A percentile compares a stretch with the other conserved stretches of the same genome.
phyloP scores from a whole-genome alignment of 495 filamentous ascomycete species.

The Monascus purpureus region DNA sequence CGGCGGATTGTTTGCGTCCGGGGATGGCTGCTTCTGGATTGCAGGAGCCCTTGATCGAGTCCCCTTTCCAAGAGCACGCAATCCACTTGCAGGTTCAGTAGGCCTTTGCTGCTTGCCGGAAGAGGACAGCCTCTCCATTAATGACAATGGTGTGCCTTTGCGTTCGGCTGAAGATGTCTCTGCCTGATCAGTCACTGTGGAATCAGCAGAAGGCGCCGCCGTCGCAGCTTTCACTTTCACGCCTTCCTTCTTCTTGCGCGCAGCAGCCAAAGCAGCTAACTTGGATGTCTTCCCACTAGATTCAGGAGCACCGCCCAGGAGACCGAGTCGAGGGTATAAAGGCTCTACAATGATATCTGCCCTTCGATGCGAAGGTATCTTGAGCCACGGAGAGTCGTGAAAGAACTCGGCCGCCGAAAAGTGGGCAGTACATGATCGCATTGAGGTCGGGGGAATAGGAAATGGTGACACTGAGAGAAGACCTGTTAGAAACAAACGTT shows the following conservation, averaged over 20 bases:
- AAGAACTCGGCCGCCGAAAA: constrained; percentile 52
- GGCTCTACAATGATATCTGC: constrained; percentile 53
- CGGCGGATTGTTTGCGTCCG: neutral
- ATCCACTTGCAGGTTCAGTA: constrained; percentile 13
- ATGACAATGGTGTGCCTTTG: constrained; percentile 12
- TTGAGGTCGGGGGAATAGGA: constrained; percentile 11
- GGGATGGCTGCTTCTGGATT: constrained; percentile 5
- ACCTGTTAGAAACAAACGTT: constrained; percentile 30
- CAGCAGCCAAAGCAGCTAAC: constrained; percentile 76
- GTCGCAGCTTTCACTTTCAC: constrained; percentile 35
- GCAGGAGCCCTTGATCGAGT: constrained; percentile 6
- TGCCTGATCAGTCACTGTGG: constrained; percentile 4
- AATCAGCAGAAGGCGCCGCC: constrained; percentile 7
- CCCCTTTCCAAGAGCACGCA: constrained; percentile 12
- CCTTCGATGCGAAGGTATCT: constrained; percentile 53
- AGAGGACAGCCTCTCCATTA: constrained; percentile 24
- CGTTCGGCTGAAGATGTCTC: constrained; percentile 10
- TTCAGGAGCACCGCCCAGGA: constrained; percentile 64
- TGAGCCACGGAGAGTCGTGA: constrained; percentile 73
- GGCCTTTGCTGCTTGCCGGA: constrained; percentile 17
- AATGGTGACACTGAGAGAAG: constrained; percentile 23
- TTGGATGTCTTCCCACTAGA: constrained; percentile 62
- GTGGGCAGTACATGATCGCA: constrained; percentile 10
- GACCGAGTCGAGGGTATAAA: constrained; percentile 40
- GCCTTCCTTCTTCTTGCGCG: constrained; percentile 64